Evolutionary conservation across 2,329 filamentous ascomycete genomes (phyloP).

Genomic region (Cryoendolithus antarcticus): DNA sequence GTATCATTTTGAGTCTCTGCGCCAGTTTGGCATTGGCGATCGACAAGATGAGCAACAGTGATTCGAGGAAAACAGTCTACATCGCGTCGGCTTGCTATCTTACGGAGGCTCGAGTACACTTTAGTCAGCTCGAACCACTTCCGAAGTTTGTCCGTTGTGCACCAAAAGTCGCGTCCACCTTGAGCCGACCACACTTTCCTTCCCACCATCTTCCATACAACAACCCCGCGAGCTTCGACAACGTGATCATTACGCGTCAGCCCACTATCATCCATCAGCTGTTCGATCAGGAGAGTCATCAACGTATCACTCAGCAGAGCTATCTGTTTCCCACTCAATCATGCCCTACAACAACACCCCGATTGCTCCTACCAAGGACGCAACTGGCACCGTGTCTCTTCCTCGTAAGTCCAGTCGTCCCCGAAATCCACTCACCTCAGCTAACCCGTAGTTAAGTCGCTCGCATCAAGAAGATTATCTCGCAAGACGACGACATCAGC

Average conservation of each 20-base stretch:
- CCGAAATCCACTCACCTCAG: background rate
- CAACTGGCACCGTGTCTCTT: slow-evolving; percentile 72
- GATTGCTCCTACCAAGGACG: slow-evolving; percentile 67
- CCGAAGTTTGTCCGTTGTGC: too few relatives aligned
- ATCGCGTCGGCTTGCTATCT: too few relatives aligned
- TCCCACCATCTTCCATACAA: too few relatives aligned
- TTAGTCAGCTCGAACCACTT: too few relatives aligned
- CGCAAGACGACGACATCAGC: slow-evolving; percentile 70
- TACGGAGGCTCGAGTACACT: too few relatives aligned
- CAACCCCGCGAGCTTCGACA: too few relatives aligned
- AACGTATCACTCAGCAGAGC: slow-evolving; percentile 1
- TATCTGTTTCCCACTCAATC: background rate
- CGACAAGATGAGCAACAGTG: too few relatives aligned
- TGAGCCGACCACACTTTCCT: too few relatives aligned
- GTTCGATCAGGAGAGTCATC: too few relatives aligned
- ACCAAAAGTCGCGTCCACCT: too few relatives aligned
- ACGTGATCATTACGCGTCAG: too few relatives aligned
- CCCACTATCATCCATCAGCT: background rate
- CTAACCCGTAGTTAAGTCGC: slow-evolving; percentile 51
- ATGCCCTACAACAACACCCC: slow-evolving; percentile 90
- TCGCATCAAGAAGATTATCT: slow-evolving; percentile 90
- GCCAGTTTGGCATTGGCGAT: slow-evolving; percentile 7
- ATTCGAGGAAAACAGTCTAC: too few relatives aligned
- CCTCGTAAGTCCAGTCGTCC: slow-evolving; percentile 52
- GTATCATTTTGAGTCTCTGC: slow-evolving; percentile 1